Percentiles rank a stretch among this genome's conserved stretches.
Evolutionary conservation across 371 early-diverging fungal genomes (phyloP).

Genomic region (Nematocida ausubeli): DNA sequence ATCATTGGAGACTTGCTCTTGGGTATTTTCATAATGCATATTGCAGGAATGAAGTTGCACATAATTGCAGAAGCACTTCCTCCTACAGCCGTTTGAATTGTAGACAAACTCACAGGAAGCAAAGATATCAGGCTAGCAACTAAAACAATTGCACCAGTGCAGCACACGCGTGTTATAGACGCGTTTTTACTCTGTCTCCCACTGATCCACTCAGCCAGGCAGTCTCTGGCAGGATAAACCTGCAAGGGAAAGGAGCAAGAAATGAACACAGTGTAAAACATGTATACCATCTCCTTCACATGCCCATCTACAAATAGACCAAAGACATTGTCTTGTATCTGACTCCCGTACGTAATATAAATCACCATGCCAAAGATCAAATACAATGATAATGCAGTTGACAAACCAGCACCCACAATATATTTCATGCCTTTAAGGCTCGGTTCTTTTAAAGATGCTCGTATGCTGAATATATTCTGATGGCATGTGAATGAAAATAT

Average conservation of each 20-base stretch:
- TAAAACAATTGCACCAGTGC: conserved; percentile 59
- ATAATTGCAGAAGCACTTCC: conserved; percentile 93
- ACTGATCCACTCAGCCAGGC: conserved; percentile 73
- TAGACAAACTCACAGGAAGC: conserved; percentile 62
- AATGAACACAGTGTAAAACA: conserved; percentile 81
- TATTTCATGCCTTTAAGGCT: conserved; percentile 55
- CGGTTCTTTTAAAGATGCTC: conserved; percentile 61
- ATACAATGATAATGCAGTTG: conserved; percentile 76
- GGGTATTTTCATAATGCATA: conserved; percentile 66
- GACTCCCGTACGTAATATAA: conserved; percentile 84
- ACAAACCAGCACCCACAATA: conserved; percentile 69
- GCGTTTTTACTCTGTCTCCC: conserved; percentile 8
- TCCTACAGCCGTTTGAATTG: conserved; percentile 84
- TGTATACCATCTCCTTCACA: conserved; percentile 71
- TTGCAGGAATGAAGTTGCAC: conserved; percentile 88
- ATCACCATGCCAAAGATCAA: conserved; percentile 81
- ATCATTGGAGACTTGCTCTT: conserved; percentile 7
- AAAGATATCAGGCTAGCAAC: conserved; percentile 56
- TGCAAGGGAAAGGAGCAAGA: conserved; percentile 92
- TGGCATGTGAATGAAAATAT: conserved; percentile 98
- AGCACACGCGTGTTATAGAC: conserved; percentile 25
- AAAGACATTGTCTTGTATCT: conserved; percentile 80
- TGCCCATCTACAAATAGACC: conserved; percentile 62
- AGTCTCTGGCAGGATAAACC: conserved; percentile 81
- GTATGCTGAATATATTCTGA: conserved; percentile 72